phyloP scores from a whole-genome alignment of 1,284 basidiomycete species.

The Puccinia hordei region DNA sequence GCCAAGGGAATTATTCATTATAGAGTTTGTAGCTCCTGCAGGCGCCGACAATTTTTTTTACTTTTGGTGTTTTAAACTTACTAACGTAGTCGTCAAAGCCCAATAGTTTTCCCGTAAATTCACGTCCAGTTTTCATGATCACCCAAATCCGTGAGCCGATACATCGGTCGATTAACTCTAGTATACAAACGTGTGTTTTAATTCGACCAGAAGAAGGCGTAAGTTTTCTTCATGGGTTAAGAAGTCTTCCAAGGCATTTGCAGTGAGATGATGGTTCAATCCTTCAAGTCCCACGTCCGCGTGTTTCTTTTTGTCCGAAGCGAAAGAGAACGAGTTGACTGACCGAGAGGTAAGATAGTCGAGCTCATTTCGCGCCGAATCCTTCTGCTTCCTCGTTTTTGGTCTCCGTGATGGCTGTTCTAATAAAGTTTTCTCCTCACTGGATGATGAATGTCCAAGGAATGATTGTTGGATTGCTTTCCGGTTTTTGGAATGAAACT shows the following conservation, averaged over 20 bases:
- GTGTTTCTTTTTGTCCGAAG: background rate
- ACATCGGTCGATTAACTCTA: slow-evolving; percentile 59
- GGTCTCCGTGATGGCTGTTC: too few species aligned
- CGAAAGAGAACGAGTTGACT: background rate
- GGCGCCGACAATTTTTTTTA: background rate
- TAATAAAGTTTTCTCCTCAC: too few species aligned
- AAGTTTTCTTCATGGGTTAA: background rate
- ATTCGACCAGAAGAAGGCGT: too few species aligned
- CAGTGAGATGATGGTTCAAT: background rate
- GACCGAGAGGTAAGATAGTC: slow-evolving; percentile 32
- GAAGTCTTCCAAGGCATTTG: background rate
- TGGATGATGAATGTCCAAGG: too few species aligned
- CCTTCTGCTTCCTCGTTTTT: background rate
- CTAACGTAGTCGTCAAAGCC: slow-evolving; percentile 61
- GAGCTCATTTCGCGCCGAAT: slow-evolving; percentile 15
- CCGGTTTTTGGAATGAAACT: too few species aligned
- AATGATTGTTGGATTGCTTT: too few species aligned
- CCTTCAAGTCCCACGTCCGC: background rate
- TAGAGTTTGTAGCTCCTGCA: background rate
- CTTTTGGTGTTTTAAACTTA: slow-evolving; percentile 54
- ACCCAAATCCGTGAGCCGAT: slow-evolving; percentile 60
- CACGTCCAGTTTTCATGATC: slow-evolving; percentile 59
- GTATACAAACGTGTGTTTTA: too few species aligned
- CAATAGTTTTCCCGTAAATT: slow-evolving; percentile 59
- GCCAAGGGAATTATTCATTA: background rate